Conservation (phyloP, 805 yeast genomes). For the Kockiozyma suomiensis region DNA sequence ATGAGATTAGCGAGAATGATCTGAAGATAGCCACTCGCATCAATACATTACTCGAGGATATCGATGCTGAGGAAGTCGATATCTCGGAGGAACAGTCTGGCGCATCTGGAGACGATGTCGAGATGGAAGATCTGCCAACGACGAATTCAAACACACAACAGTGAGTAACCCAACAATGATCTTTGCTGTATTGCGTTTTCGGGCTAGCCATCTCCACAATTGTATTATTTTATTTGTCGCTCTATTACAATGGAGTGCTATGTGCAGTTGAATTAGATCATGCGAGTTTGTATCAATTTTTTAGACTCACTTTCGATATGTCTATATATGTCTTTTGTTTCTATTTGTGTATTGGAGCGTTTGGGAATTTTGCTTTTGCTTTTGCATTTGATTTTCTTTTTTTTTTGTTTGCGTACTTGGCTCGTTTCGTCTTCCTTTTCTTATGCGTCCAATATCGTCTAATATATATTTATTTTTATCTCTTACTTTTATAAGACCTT, state of each 20-base stretch:
- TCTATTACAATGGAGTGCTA: neutral
- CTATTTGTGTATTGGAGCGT: neutral
- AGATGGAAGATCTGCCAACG: conserved; percentile 26
- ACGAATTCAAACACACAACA: conserved; percentile 15
- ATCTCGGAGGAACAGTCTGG: conserved; percentile 9
- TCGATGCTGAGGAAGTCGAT: conserved; percentile 35
- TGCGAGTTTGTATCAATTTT: neutral
- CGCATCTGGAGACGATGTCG: conserved; percentile 25
- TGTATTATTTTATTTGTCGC: neutral
- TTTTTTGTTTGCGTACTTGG: neutral
- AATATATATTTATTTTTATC: conserved; percentile 11
- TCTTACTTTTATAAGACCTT: conserved; percentile 17
- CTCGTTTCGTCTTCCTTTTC: neutral
- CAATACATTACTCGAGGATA: conserved; percentile 52
- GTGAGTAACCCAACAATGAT: conserved; percentile 23
- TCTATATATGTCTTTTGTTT: neutral
- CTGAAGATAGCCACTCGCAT: conserved; percentile 52
- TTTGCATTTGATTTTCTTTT: neutral
- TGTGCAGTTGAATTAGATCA: too few relatives aligned
- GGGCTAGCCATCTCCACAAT: conserved; percentile 1
- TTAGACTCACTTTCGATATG: neutral
- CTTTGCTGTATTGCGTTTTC: conserved; percentile 1
- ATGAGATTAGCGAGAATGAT: conserved; percentile 62
- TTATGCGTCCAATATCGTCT: neutral
- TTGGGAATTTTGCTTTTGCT: conserved; percentile 6